Evolutionary conservation across 805 yeast species (phyloP), one percentile per base, ranked within the genome.

Genomic region (Hemisphaericaspora nanyangensis): DNA sequence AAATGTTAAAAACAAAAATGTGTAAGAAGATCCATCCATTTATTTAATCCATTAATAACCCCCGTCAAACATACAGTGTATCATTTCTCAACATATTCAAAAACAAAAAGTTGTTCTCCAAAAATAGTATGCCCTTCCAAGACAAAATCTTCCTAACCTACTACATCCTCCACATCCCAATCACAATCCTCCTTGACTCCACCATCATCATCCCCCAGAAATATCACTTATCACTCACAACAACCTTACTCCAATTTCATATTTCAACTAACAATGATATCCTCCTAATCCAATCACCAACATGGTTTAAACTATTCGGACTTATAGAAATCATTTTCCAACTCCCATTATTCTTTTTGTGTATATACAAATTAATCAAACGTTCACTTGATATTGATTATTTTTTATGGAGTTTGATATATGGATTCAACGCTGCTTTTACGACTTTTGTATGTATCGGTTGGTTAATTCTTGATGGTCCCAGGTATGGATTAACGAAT

Each of bases 381-480:
- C 38, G 16, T 17, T 36, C 26, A 20, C 26, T 37, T 35, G 20
- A 40, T 24, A n/a, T 38, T 8, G 30, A 43, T 13, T 38, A 31
- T 45, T 42, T 52, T 37, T 46, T 56, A 17, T 70, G 68, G 54
- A 58, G 82, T 47, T 62, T 77, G 11, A 51, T 81, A 5, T 91
- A 93, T 58, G 96, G 91, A 3, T 74, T 85, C 50, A 88, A 87
- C 53, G 98, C 97, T 0, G 65, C 82, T 4, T 65, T 84, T 37
- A 88, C 96, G 5, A 88, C 96, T 0, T 58, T 80, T 27, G 76
- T 80, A 17, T 91, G 97, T 56, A 60, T 85, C 46, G 55, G 71
- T n/a, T 72, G 76, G 49, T 70, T 81, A 12, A 49, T 50, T 15
- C 22, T 49, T 1, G 51, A 64, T 4, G 66, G 67, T 2, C 68